Conservation (phyloP, 306 rosid genomes). For the Pyrus bretschneideri region DNA sequence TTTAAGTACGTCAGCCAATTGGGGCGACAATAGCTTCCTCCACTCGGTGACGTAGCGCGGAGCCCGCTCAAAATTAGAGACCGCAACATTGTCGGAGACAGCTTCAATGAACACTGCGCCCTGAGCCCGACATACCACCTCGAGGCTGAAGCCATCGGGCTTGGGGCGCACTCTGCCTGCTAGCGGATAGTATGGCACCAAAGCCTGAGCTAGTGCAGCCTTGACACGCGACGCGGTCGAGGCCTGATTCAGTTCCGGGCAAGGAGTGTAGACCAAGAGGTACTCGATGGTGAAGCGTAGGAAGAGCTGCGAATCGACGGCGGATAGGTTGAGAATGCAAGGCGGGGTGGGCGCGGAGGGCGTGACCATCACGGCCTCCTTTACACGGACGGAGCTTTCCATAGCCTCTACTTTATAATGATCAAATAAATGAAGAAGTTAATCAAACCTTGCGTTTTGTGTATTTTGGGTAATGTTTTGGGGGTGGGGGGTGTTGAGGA, state of each 20-base stretch:
- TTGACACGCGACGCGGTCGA: slow-evolving; percentile 30
- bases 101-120: slow-evolving; percentile 77
- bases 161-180: slow-evolving; percentile 57
- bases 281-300: slow-evolving; percentile 85
- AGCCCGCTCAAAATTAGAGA: slow-evolving; percentile 45
- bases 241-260: slow-evolving; percentile 19
- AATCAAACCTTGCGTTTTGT: background rate
- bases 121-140: slow-evolving; percentile 61
- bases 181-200: slow-evolving; percentile 61
- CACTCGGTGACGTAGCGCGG: slow-evolving; percentile 51
- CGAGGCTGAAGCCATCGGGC: slow-evolving; percentile 37
- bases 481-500: background rate
- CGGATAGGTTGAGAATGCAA: slow-evolving; percentile 50
- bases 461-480: background rate
- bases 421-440: background rate
- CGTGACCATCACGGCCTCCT: slow-evolving; percentile 43
- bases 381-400: slow-evolving; percentile 51
- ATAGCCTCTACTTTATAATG: slow-evolving; percentile 10
- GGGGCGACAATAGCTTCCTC: slow-evolving; percentile 55
- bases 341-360: slow-evolving; percentile 68
- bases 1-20: slow-evolving; percentile 59
- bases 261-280: slow-evolving; percentile 46
- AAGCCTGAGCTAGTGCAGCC: slow-evolving; percentile 51
- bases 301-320: slow-evolving; percentile 82
- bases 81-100: slow-evolving; percentile 22